Percentiles rank a stretch among this genome's conserved stretches.
phyloP scores from a whole-genome alignment of 2,329 filamentous ascomycete genomes.

The Alternaria tenuissima region DNA sequence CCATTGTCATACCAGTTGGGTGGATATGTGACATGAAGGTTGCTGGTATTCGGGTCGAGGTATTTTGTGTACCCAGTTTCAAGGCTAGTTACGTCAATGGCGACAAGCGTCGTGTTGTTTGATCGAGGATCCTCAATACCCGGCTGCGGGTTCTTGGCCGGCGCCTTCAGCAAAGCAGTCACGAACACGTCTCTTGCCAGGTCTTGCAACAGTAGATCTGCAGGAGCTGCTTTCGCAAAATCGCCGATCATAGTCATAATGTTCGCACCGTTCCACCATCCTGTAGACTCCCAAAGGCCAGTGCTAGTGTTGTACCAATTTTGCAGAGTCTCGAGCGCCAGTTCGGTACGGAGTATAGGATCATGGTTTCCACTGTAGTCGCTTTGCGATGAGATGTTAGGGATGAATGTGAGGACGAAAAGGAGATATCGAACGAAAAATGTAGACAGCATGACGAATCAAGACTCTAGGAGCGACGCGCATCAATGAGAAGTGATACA shows the following conservation, averaged over 20 bases:
- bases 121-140: constrained; percentile 28
- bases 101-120: constrained; percentile 6
- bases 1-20: constrained; percentile 26
- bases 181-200: constrained; percentile 53
- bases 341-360: constrained; percentile 35
- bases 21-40: constrained; percentile 31
- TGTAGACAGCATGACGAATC: constrained; percentile 27
- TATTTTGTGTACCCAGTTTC: constrained; percentile 35
- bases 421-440: constrained; percentile 21
- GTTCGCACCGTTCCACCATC: constrained; percentile 81
- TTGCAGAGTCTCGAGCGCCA: constrained; percentile 60
- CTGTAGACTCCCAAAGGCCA: constrained; percentile 69
- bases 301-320: constrained; percentile 67
- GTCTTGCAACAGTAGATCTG: constrained; percentile 45
- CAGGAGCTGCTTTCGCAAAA: constrained; percentile 48
- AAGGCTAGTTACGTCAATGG: constrained; percentile 9
- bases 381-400: constrained; percentile 36
- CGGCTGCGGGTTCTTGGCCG: constrained; percentile 42
- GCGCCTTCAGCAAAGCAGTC: constrained; percentile 53
- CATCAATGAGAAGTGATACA: too few relatives aligned
- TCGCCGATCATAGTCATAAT: constrained; percentile 69
- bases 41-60: constrained; percentile 24
- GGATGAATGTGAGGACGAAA: constrained; percentile 20
- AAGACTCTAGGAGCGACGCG: neutral
- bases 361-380: constrained; percentile 19